Evolutionary conservation across 2,329 filamentous ascomycete species (phyloP).

Genomic region (Leptographium flavum): DNA sequence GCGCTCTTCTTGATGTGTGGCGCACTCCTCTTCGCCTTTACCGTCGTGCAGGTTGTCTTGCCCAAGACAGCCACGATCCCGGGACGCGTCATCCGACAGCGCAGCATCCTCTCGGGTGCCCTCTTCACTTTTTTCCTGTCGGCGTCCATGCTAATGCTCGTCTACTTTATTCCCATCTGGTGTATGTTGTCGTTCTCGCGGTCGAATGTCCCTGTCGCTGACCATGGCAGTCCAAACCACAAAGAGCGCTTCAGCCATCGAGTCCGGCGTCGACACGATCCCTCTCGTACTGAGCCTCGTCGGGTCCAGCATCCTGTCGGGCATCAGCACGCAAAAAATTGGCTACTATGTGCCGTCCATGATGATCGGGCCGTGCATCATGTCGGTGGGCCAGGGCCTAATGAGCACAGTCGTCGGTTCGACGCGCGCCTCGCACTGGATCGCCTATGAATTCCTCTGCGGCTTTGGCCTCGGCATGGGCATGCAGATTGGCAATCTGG

Average conservation of each 20-base stretch:
- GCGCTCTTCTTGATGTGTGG: slow-evolving; percentile 37
- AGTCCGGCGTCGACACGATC: slow-evolving; percentile 43
- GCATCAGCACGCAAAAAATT: slow-evolving; percentile 32
- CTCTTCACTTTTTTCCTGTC: slow-evolving; percentile 32
- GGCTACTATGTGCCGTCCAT: slow-evolving; percentile 48
- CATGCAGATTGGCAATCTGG: slow-evolving; percentile 43
- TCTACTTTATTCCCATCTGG: slow-evolving; percentile 41
- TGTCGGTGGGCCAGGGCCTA: slow-evolving; percentile 39
- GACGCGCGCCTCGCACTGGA: slow-evolving; percentile 38
- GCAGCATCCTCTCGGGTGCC: slow-evolving; percentile 35
- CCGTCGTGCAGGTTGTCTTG: slow-evolving; percentile 34
- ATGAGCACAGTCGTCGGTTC: slow-evolving; percentile 38
- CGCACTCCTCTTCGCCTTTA: slow-evolving; percentile 30
- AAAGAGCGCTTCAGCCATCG: slow-evolving; percentile 33
- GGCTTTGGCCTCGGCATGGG: slow-evolving; percentile 45
- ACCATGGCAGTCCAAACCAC: slow-evolving; percentile 35
- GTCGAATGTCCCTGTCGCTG: neutral
- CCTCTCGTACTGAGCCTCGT: slow-evolving; percentile 42
- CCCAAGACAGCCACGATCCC: slow-evolving; percentile 44
- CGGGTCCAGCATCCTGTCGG: slow-evolving; percentile 33
- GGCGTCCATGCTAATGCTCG: slow-evolving; percentile 36
- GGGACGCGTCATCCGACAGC: slow-evolving; percentile 35
- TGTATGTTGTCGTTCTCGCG: slow-evolving; percentile 23
- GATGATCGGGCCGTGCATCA: slow-evolving; percentile 33
- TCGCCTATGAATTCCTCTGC: slow-evolving; percentile 42